These are phyloP conservation scores for Penicillium robsamsonii DNA, from an alignment of 495 filamentous ascomycete species.

Conservation along the genomic window DNA sequence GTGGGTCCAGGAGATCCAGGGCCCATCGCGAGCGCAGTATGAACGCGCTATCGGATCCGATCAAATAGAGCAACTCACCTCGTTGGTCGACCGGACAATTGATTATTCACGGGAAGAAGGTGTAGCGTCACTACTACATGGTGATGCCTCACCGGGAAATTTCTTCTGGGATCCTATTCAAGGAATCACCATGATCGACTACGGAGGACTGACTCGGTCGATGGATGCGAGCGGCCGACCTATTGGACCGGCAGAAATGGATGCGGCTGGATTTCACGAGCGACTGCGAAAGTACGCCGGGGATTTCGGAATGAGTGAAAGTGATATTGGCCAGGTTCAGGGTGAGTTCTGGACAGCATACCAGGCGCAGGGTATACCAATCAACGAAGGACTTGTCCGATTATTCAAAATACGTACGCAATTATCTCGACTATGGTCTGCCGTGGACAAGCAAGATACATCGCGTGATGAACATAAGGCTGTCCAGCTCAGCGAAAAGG, in stretches of 20 bases:
- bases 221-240: not conserved
- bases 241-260: conserved; percentile 2
- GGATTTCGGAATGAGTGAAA: conserved; percentile 2
- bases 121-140: not conserved
- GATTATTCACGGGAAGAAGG: not conserved
- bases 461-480: not conserved
- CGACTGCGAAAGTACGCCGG: conserved; percentile 1
- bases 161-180: not conserved
- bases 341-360: not conserved
- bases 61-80: not conserved
- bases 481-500: not conserved
- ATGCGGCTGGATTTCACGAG: conserved; percentile 3
- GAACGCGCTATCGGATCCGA: not conserved
- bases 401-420: conserved; percentile 1
- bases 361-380: not conserved
- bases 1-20: not conserved
- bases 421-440: conserved; percentile 3
- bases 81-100: not conserved
- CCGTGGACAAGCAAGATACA: not conserved
- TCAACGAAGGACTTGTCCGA: not conserved
- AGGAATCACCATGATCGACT: conserved; percentile 1
- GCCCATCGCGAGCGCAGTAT: not conserved
- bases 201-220: not conserved
- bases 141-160: not conserved
- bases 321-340: not conserved